Conservation (phyloP, 306 rosid species). For the Rosa chinensis region DNA sequence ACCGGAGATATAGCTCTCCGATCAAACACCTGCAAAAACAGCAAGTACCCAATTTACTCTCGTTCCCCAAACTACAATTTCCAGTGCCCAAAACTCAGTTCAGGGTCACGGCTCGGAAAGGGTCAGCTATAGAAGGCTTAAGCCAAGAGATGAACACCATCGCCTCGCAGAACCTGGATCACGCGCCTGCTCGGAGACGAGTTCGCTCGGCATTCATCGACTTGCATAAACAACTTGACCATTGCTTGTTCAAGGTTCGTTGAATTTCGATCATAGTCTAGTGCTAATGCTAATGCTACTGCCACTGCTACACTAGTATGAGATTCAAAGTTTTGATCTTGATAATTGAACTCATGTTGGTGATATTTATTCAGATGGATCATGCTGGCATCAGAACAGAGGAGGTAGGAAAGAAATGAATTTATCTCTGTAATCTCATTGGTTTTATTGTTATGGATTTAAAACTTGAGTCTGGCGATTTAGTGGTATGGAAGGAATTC, state of each 20-base stretch:
- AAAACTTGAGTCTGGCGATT: neutral
- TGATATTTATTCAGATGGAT: constrained; percentile 40
- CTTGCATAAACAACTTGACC: constrained; percentile 57
- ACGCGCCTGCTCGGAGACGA: constrained; percentile 56
- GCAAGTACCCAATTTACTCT: constrained; percentile 17
- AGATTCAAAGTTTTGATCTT: neutral
- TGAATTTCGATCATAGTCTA: neutral
- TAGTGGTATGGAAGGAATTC: constrained; percentile 67
- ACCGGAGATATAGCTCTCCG: constrained; percentile 24
- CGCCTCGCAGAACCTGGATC: constrained; percentile 63
- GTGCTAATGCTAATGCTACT: neutral
- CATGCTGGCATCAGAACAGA: constrained; percentile 60
- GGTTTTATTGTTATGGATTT: neutral
- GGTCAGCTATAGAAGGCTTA: constrained; percentile 46
- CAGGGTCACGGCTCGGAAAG: constrained; percentile 34
- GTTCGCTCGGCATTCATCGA: constrained; percentile 59
- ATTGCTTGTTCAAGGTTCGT: constrained; percentile 68
- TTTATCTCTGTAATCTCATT: constrained; percentile 1
- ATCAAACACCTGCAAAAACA: constrained; percentile 19
- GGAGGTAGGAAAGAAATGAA: constrained; percentile 48
- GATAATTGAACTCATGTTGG: neutral
- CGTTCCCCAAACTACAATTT: neutral
- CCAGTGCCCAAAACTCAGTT: constrained; percentile 14
- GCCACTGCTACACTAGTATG: neutral
- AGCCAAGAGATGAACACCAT: constrained; percentile 52